Conservation (phyloP, 2,329 filamentous ascomycete species). For the Hymenoscyphus infarciens region DNA sequence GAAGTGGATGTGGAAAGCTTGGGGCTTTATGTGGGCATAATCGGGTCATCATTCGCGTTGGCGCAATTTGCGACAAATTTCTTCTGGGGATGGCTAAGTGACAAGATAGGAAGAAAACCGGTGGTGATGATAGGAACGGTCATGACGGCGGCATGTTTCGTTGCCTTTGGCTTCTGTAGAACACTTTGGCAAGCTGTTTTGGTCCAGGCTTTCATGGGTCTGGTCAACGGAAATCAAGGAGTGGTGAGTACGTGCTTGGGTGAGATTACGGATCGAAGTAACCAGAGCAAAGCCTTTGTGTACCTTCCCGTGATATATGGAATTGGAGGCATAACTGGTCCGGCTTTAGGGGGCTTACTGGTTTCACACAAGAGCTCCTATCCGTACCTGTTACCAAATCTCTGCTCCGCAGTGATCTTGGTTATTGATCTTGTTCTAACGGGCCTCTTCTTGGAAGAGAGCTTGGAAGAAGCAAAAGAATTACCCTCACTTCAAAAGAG, state of each 20-base stretch:
- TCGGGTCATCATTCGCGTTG: slow-evolving; percentile 87
- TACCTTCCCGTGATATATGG: slow-evolving; percentile 97
- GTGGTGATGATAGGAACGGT: slow-evolving; percentile 78
- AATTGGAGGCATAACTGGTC: slow-evolving; percentile 87
- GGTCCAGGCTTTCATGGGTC: slow-evolving; percentile 85
- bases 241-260: slow-evolving; percentile 91
- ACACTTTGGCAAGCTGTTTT: slow-evolving; percentile 79
- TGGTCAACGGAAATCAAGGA: slow-evolving; percentile 92
- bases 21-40: slow-evolving; percentile 83
- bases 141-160: slow-evolving; percentile 77
- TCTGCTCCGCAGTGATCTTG: slow-evolving; percentile 72
- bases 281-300: slow-evolving; percentile 89
- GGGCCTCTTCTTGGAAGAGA: slow-evolving; percentile 83
- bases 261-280: slow-evolving; percentile 91
- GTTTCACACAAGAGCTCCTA: slow-evolving; percentile 62
- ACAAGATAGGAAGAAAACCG: slow-evolving; percentile 75
- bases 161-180: slow-evolving; percentile 81
- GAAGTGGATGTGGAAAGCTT: slow-evolving; percentile 67
- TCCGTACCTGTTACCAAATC: slow-evolving; percentile 82
- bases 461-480: slow-evolving; percentile 62
- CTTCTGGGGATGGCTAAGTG: slow-evolving; percentile 82
- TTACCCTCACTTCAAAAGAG: slow-evolving; percentile 57
- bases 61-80: slow-evolving; percentile 93
- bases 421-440: slow-evolving; percentile 69
- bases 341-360: slow-evolving; percentile 82